These are phyloP conservation scores for Phytophthora vignae DNA, from an alignment of 352 stramenopile species.

Conservation along the genomic window DNA sequence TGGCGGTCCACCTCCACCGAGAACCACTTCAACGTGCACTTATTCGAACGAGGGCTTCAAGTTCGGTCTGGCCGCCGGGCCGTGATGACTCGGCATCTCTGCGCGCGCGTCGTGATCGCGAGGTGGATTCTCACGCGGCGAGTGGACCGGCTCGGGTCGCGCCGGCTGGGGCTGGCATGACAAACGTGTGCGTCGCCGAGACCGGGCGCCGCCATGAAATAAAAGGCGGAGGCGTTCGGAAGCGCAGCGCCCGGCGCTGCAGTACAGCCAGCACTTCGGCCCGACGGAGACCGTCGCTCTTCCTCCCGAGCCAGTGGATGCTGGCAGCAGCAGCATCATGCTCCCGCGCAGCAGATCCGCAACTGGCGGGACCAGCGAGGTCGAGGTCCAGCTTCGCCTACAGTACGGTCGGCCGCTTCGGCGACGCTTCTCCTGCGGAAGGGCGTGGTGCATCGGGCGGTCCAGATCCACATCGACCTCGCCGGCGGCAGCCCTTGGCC, in stretches of 20 bases:
- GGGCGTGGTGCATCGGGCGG: constrained; percentile 17
- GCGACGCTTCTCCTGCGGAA: constrained; percentile 12
- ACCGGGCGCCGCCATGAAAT: neutral
- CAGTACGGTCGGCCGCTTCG: constrained; percentile 5
- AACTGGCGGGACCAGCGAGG: constrained; percentile 9
- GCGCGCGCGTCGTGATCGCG: constrained; percentile 25
- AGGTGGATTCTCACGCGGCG: neutral
- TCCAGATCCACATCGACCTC: neutral
- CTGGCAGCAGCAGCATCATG: too few species aligned
- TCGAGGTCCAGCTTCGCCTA: constrained; percentile 1
- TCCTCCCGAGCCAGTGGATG: too few species aligned
- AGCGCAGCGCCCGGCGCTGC: neutral
- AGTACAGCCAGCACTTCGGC: too few species aligned
- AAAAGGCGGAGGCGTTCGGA: neutral
- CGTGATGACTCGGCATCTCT: constrained; percentile 22
- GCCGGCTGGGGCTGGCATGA: neutral
- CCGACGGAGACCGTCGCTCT: too few species aligned
- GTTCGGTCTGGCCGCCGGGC: constrained; percentile 2
- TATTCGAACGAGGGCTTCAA: constrained; percentile 4
- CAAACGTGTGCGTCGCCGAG: constrained; percentile 6
- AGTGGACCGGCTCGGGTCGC: constrained; percentile 1
- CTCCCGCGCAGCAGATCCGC: constrained; percentile 27
- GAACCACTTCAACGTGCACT: constrained; percentile 28
- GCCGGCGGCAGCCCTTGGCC: too few species aligned
- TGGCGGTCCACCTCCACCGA: constrained; percentile 20